Base-by-base conservation (phyloP, 2,329 filamentous ascomycete genomes). In the Fusarium virguliforme region DNA sequence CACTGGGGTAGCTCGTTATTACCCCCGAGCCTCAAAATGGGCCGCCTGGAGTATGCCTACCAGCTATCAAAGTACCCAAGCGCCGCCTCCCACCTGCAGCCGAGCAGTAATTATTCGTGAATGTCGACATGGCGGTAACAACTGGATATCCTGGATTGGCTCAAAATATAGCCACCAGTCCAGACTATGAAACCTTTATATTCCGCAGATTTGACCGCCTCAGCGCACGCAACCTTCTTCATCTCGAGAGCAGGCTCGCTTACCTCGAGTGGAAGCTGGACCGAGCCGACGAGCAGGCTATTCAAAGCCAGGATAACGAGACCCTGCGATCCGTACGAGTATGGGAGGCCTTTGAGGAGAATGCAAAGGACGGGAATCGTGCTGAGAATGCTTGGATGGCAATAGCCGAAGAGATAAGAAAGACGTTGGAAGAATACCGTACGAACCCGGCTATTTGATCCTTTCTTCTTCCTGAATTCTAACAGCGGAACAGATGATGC, bases 321-420 rank as follows among this genome's bases (percentile, higher is more conserved):
- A 24, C 22, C n/a, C 40, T 41, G 4, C 40, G 40, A 8, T 41
- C 40, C 10, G 9, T 18, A 15, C 40, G 40, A 9, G n/a, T n/a
- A 15, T 41, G 40, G 40, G 40, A 41, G 18, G 40, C 40, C 18
- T 41, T 41, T 41, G 40, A 41, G 22, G 40, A 41, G 40, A 41
- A 41, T 24, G 18, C 40, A 18, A 41, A 24, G 22, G 1, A 41
- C 18, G 10, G 1, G 1, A 18, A 13, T 18, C 40, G 40, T 8
- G 5, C 40, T 41, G 40, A 41, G 18, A 10, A 24, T 24, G n/a
- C 1, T 1, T 8, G 22, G 0, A 41, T 41, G 40, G 10, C 10
- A 8, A 18, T 41, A 41, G n/a, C 22, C 4, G 40, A 41, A 4
- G 40, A 24, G 15, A 41, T 41, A 9, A 41, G 10, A 24, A n/a